Conservation (phyloP, 1,139 yeast species). For the Casaregolazyma lundiana region DNA sequence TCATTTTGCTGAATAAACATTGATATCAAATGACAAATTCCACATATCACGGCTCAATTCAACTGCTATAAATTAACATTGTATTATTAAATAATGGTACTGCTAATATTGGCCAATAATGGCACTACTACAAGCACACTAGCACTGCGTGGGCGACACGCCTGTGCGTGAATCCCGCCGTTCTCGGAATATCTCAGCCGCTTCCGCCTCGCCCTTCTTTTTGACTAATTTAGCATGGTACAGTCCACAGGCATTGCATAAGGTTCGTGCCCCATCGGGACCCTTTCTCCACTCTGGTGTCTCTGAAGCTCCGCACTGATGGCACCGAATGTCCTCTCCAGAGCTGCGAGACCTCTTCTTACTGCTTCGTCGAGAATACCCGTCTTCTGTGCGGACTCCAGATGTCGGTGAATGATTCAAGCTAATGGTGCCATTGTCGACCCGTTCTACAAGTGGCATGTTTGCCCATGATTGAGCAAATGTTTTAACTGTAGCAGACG, state of each 20-base stretch:
- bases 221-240: constrained; percentile 72
- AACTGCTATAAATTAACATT: constrained; percentile 1
- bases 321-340: constrained; percentile 39
- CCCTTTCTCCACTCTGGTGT: constrained; percentile 95
- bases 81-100: background rate
- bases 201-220: constrained; percentile 60
- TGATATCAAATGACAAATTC: too few relatives aligned
- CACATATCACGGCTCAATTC: too few relatives aligned
- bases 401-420: background rate
- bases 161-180: constrained; percentile 18
- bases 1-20: too few relatives aligned
- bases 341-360: constrained; percentile 18
- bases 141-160: background rate
- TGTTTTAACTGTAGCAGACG: constrained; percentile 13
- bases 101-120: background rate
- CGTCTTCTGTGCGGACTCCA: background rate
- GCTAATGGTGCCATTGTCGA: constrained; percentile 3
- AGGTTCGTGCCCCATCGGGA: constrained; percentile 76
- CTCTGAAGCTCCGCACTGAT: constrained; percentile 71
- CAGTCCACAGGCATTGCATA: constrained; percentile 88
- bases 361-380: constrained; percentile 2
- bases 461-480: constrained; percentile 5
- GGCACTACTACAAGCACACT: too few relatives aligned
- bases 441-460: background rate
- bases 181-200: constrained; percentile 43